Percentiles rank a stretch among this genome's conserved stretches.
These are phyloP conservation scores for Domatiomyces globalis DNA, from an alignment of 2,329 filamentous ascomycete genomes.

Conservation along the genomic window DNA sequence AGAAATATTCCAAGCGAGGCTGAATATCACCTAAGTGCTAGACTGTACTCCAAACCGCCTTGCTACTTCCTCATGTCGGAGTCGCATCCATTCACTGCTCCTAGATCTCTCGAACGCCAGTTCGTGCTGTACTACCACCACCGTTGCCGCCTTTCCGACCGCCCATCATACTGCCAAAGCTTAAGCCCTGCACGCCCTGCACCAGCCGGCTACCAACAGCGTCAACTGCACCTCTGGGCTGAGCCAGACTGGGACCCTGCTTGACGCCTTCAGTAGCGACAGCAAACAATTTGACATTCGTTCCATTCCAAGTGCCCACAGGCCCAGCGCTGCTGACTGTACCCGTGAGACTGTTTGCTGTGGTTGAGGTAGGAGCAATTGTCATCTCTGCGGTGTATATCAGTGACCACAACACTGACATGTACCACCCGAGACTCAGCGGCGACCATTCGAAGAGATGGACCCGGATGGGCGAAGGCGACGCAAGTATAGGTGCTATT, in stretches of 20 bases:
- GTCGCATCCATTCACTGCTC: neutral
- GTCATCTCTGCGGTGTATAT: conserved; percentile 86
- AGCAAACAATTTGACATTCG: conserved; percentile 71
- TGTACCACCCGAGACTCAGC: conserved; percentile 84
- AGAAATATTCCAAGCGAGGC: too few relatives aligned
- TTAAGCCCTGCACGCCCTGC: conserved; percentile 68
- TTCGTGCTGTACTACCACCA: conserved; percentile 1
- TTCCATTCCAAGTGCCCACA: conserved; percentile 89
- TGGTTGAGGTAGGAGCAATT: conserved; percentile 29
- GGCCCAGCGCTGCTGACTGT: conserved; percentile 53
- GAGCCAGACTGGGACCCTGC: conserved; percentile 65
- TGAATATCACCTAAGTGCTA: too few relatives aligned
- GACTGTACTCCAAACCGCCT: too few relatives aligned
- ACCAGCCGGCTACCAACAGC: conserved; percentile 85
- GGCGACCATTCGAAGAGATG: conserved; percentile 93
- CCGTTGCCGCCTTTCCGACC: conserved; percentile 17
- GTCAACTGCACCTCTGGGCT: conserved; percentile 80
- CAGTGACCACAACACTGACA: conserved; percentile 84
- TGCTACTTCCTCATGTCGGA: neutral
- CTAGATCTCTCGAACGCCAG: neutral
- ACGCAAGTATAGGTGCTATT: conserved; percentile 52
- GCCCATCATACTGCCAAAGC: conserved; percentile 42
- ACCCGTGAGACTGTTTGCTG: conserved; percentile 16
- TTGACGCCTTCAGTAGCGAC: conserved; percentile 67
- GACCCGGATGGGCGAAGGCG: conserved; percentile 58